Evolutionary conservation across 768 basidiomycete genomes (phyloP).

Genomic region (Lactarius quietus): DNA sequence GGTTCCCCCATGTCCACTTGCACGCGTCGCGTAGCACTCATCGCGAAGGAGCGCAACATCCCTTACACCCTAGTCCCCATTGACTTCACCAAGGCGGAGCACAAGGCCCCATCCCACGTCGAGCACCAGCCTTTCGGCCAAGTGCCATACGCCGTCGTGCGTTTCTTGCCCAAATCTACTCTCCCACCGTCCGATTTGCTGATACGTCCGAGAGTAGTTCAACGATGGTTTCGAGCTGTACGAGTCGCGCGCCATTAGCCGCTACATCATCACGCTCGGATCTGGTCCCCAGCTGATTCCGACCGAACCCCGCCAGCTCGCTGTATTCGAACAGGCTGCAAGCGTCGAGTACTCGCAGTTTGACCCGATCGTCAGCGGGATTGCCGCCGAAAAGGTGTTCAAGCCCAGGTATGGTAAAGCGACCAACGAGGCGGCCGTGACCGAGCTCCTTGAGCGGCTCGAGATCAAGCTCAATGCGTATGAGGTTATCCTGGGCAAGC

Average conservation of each 20-base stretch:
- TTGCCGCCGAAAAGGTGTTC: not conserved
- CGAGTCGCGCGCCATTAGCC: slow-evolving; percentile 31
- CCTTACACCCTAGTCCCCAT: not conserved
- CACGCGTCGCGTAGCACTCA: slow-evolving; percentile 16
- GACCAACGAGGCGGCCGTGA: slow-evolving; percentile 6
- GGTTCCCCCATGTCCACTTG: not conserved
- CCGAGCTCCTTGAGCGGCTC: not conserved
- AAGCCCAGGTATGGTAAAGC: not conserved
- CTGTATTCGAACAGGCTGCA: slow-evolving; percentile 32
- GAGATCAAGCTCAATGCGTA: slow-evolving; percentile 10
- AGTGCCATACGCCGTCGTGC: slow-evolving; percentile 13
- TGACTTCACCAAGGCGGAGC: not conserved
- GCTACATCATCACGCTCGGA: slow-evolving; percentile 29
- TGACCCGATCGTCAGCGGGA: not conserved
- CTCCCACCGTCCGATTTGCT: not conserved
- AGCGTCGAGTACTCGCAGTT: slow-evolving; percentile 29
- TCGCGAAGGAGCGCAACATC: slow-evolving; percentile 15
- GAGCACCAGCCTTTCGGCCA: slow-evolving; percentile 22
- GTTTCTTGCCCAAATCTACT: not conserved
- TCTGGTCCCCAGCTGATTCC: slow-evolving; percentile 27
- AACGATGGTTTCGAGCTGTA: slow-evolving; percentile 33
- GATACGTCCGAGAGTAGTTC: slow-evolving; percentile 12
- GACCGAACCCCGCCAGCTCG: slow-evolving; percentile 27
- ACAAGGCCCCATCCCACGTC: not conserved
- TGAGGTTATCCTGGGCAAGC: slow-evolving; percentile 11